A percentile compares a stretch with the other conserved stretches of the same genome.
Conservation (phyloP, 768 basidiomycete species). For the Pisolithus tinctorius region DNA sequence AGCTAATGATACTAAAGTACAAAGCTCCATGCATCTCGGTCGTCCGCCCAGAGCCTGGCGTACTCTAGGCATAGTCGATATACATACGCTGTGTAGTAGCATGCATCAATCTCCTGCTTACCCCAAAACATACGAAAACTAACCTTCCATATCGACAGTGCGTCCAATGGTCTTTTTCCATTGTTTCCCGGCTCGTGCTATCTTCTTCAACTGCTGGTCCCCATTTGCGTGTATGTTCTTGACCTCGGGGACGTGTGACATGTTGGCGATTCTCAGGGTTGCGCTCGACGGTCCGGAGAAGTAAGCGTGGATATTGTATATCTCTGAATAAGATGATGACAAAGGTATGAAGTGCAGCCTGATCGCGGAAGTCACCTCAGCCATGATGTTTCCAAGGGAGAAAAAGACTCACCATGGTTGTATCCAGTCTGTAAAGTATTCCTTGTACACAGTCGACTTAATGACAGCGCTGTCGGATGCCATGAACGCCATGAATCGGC, state of each 20-base stretch:
- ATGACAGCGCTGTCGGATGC: slow-evolving; percentile 85
- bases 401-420: slow-evolving; percentile 65
- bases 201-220: slow-evolving; percentile 67
- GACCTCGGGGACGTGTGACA: slow-evolving; percentile 32
- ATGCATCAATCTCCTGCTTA: background rate
- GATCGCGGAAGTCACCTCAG: background rate
- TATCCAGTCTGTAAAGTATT: slow-evolving; percentile 88
- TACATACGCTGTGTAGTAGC: slow-evolving; percentile 55
- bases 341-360: slow-evolving; percentile 96
- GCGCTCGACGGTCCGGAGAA: slow-evolving; percentile 79
- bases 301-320: slow-evolving; percentile 91
- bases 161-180: slow-evolving; percentile 86
- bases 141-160: slow-evolving; percentile 89
- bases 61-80: slow-evolving; percentile 87
- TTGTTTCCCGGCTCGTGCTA: slow-evolving; percentile 86
- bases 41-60: slow-evolving; percentile 78
- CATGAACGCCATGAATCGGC: slow-evolving; percentile 77
- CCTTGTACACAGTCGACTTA: slow-evolving; percentile 87
- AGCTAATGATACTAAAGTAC: slow-evolving; percentile 8
- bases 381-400: background rate
- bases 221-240: slow-evolving; percentile 36
- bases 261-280: slow-evolving; percentile 48
- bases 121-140: slow-evolving; percentile 17
- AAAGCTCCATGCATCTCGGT: slow-evolving; percentile 64
- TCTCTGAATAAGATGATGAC: slow-evolving; percentile 78